Evolutionary conservation across 768 basidiomycete genomes (phyloP).

Genomic region (Tricholoma bakamatsutake): DNA sequence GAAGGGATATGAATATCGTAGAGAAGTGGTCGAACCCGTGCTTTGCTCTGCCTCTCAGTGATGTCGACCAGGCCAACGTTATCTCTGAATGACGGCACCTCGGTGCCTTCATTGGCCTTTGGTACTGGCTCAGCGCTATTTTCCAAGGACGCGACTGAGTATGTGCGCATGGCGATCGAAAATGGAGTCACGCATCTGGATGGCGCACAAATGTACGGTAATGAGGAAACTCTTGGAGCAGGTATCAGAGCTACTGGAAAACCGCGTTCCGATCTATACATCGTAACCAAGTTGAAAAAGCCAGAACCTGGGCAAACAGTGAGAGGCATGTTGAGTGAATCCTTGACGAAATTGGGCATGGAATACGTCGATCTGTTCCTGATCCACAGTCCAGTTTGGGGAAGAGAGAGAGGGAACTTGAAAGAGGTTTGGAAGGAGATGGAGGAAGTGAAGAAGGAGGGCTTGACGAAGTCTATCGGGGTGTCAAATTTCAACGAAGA

Average conservation of each 20-base stretch:
- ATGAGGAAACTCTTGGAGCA: conserved; percentile 47
- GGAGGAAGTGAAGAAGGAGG: conserved; percentile 47
- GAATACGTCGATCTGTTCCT: conserved; percentile 60
- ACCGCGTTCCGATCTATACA: conserved; percentile 48
- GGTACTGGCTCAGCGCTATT: conserved; percentile 57
- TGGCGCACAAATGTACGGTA: conserved; percentile 54
- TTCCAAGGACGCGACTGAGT: conserved; percentile 34
- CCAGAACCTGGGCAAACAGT: conserved; percentile 40
- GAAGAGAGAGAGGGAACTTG: conserved; percentile 33
- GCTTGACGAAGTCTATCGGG: conserved; percentile 52
- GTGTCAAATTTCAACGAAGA: conserved; percentile 63
- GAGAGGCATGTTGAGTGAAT: conserved; percentile 41
- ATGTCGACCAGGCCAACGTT: conserved; percentile 27
- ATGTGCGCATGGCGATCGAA: conserved; percentile 43
- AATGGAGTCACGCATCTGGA: conserved; percentile 57
- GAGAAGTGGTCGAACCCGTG: too few species aligned
- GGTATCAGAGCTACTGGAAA: conserved; percentile 47
- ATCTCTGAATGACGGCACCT: conserved; percentile 49
- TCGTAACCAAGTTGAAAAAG: conserved; percentile 54
- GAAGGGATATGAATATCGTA: too few species aligned
- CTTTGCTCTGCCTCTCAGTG: conserved; percentile 5
- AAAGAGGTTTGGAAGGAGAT: conserved; percentile 53
- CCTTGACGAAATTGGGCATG: conserved; percentile 45
- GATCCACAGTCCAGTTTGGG: conserved; percentile 43
- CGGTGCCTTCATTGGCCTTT: conserved; percentile 53